phyloP scores from a whole-genome alignment of 179 eudicot genomes.

The Camellia oleifera region DNA sequence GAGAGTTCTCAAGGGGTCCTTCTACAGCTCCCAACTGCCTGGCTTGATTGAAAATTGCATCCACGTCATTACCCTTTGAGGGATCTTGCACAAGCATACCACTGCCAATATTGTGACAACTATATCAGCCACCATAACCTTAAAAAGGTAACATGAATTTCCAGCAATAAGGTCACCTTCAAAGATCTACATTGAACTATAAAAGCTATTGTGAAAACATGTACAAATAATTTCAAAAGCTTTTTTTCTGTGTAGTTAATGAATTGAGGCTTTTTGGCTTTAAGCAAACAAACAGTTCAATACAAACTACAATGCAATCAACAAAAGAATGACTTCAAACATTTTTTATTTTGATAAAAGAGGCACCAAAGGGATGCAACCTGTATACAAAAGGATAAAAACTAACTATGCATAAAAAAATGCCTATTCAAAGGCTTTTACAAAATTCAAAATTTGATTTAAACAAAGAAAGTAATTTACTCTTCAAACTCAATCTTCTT shows the following conservation, averaged over 20 bases:
- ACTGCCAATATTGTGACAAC: constrained; percentile 35
- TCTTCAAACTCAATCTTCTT: too few relatives aligned
- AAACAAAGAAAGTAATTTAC: too few relatives aligned
- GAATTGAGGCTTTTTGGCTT: neutral
- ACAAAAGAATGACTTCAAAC: neutral
- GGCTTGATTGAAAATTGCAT: constrained; percentile 70
- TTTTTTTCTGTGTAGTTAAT: too few relatives aligned
- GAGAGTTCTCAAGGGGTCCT: constrained; percentile 43
- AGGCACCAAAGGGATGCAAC: too few relatives aligned
- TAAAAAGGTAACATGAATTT: neutral
- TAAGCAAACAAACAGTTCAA: neutral
- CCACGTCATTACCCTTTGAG: constrained; percentile 74
- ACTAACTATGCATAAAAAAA: too few relatives aligned
- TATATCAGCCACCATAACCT: constrained; percentile 5
- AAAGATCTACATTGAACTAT: neutral
- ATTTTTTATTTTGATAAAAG: too few relatives aligned
- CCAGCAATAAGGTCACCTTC: neutral
- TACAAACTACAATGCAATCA: neutral
- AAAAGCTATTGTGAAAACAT: neutral
- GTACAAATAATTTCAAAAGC: neutral
- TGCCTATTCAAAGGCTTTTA: too few relatives aligned
- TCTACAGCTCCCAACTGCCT: constrained; percentile 59
- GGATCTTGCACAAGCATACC: constrained; percentile 93
- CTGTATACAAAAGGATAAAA: too few relatives aligned
- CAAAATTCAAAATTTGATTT: too few relatives aligned